phyloP scores from a whole-genome alignment of 768 basidiomycete genomes.

The Leccinum olivaceopallidum region DNA sequence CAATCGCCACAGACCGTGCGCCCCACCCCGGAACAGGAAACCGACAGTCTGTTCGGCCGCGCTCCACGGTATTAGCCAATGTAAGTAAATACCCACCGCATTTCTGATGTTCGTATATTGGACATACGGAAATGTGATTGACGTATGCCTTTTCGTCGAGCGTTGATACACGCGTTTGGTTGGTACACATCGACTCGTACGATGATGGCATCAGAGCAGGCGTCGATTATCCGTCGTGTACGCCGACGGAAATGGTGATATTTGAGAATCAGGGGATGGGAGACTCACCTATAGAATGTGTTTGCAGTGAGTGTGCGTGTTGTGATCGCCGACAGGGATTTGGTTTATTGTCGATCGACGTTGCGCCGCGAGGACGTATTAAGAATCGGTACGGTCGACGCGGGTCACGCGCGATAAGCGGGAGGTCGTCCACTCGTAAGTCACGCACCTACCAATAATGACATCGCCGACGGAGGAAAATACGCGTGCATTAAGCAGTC shows the following conservation, averaged over 20 bases:
- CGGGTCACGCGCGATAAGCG: conserved; percentile 6
- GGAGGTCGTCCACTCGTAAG: background rate
- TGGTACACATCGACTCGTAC: background rate
- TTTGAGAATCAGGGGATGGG: conserved; percentile 8
- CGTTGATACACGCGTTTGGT: conserved; percentile 1
- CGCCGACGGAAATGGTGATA: conserved; percentile 9
- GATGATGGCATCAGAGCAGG: conserved; percentile 1
- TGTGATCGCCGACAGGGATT: conserved; percentile 23
- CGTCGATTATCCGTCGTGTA: conserved; percentile 6
- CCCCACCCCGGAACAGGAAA: background rate
- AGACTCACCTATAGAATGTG: background rate
- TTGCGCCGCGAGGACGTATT: conserved; percentile 7
- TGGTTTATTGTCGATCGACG: background rate
- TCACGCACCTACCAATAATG: conserved; percentile 1
- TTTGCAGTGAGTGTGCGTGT: conserved; percentile 11
- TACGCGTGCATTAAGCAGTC: background rate
- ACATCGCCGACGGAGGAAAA: conserved; percentile 1
- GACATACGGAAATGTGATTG: background rate
- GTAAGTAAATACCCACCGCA: background rate
- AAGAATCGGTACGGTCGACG: conserved; percentile 8
- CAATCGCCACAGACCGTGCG: background rate
- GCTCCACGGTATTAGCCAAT: background rate
- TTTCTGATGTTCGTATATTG: background rate
- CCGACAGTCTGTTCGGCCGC: conserved; percentile 6
- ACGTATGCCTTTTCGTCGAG: background rate